A percentile compares a stretch with the other conserved stretches of the same genome.
Conservation (phyloP, 768 basidiomycete genomes). For the Termitomyces sp. region DNA sequence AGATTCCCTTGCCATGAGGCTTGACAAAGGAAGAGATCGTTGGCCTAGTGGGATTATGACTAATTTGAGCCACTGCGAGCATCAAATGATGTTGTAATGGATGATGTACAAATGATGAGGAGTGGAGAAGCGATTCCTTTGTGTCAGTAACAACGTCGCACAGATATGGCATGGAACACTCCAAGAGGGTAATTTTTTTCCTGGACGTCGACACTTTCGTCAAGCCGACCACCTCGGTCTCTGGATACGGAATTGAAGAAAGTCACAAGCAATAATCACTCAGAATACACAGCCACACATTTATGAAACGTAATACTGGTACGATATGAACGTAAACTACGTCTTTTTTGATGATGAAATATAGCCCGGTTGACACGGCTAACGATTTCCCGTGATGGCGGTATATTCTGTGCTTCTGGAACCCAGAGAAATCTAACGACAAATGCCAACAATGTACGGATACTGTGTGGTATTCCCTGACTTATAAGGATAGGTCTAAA, state of each 20-base stretch:
- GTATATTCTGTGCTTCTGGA: not conserved
- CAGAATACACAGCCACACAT: conserved; percentile 4
- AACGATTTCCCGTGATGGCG: not conserved
- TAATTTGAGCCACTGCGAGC: conserved; percentile 16
- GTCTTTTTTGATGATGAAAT: conserved; percentile 8
- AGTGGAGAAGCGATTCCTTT: conserved; percentile 31
- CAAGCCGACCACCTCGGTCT: conserved; percentile 27
- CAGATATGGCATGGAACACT: conserved; percentile 43
- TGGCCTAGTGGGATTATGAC: conserved; percentile 44
- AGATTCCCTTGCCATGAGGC: conserved; percentile 48
- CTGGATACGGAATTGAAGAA: conserved; percentile 7
- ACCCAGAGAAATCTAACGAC: no score
- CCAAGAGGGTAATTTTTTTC: conserved; percentile 40
- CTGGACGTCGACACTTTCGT: conserved; percentile 31
- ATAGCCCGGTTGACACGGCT: not conserved
- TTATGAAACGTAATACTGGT: not conserved
- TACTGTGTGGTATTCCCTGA: not conserved
- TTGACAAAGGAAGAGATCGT: conserved; percentile 51
- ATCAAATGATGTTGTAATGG: conserved; percentile 6
- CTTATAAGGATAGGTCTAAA: not conserved
- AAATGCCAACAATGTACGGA: no score
- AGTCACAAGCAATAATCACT: not conserved
- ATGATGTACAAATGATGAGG: conserved; percentile 28
- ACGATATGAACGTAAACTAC: conserved; percentile 5
- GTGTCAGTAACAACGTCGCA: conserved; percentile 35